phyloP scores from a whole-genome alignment of 2,329 filamentous ascomycete species.

The Epichloe sp. region DNA sequence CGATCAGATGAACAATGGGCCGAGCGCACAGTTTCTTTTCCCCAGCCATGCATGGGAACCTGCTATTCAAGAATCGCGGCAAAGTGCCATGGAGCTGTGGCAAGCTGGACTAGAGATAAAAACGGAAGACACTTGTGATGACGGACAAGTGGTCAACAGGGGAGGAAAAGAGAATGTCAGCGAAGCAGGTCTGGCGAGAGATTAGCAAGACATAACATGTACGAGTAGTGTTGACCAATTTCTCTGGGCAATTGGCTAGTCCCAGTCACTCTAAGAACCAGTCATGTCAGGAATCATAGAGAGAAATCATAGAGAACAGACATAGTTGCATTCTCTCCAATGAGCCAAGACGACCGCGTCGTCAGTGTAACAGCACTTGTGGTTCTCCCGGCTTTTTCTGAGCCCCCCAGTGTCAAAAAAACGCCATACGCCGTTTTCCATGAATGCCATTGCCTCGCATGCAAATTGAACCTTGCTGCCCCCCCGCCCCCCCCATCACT shows the following conservation, averaged over 20 bases:
- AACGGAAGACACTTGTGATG: not conserved
- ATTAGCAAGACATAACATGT: not conserved
- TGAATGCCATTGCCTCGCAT: not conserved
- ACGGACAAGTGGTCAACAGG: not conserved
- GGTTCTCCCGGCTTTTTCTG: not conserved
- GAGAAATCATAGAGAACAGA: not conserved
- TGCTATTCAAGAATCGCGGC: not conserved
- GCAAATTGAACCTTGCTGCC: not conserved
- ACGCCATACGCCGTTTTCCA: not conserved
- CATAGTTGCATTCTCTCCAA: not conserved
- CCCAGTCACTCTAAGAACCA: not conserved
- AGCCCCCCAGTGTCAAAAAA: not conserved
- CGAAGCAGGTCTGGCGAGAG: not conserved
- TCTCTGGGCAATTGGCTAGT: not conserved
- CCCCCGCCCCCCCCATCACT: constrained; percentile 34
- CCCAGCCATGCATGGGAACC: not conserved
- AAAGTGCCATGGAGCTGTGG: constrained; percentile 4
- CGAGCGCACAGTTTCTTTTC: not conserved
- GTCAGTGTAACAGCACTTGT: not conserved
- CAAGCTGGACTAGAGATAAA: not conserved
- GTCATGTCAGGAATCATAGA: not conserved
- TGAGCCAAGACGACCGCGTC: not conserved
- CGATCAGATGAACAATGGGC: not conserved
- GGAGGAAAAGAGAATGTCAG: not conserved
- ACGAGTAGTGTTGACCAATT: not conserved